Evolutionary conservation across 176 grass and related monocot genomes (phyloP), one percentile per base, ranked within the genome.

Genomic region (Carex cristatella): DNA sequence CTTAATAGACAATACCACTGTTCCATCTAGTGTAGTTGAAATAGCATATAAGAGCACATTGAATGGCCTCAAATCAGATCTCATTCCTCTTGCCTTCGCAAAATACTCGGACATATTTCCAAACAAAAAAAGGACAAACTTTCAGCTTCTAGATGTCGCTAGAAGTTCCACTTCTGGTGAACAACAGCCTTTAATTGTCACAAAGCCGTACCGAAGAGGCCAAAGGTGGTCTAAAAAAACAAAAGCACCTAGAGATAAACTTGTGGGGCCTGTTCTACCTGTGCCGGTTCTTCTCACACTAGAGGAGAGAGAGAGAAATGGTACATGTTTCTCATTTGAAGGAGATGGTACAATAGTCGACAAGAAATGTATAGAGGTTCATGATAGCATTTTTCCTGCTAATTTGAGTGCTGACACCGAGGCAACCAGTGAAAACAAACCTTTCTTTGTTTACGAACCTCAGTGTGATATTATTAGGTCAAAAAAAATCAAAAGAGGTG

Each of bases 261-360:
- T 95, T 83, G 85, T 98, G 33, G 96, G 91, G 60, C 93, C 96
- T 69, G 88, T 95, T 55, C 86, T 98, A 10, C 93, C 96, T n/a
- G 14, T 95, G 77, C 87, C 63, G 75, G 86, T 94, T 90, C 91
- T 98, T 83, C 89, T 98, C 87, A 87, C 93, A 83, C 83, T 95
- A 73, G 86, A 94, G 83, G 79, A 92, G 77, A 94, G 31, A 78
- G 77, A 75, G 80, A 86, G 71, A 53, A 83, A 63, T 64, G 35
- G 69, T 23, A 85, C 81, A 23, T 84, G 44, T 59, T 61, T n/a
- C 79, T 42, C 10, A 1, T 88, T 61, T 35, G 11, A 70, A 65
- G 65, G 18, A 84, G 84, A 82, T 62, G 65, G 69, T 76, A 38
- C 61, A 67, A 86, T 65, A 12, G 48, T 95, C 82, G 83, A 38